A percentile compares a stretch with the other conserved stretches of the same genome.
Evolutionary conservation across 2,329 filamentous ascomycete genomes (phyloP).

Genomic region (Colletotrichum tropicicola): DNA sequence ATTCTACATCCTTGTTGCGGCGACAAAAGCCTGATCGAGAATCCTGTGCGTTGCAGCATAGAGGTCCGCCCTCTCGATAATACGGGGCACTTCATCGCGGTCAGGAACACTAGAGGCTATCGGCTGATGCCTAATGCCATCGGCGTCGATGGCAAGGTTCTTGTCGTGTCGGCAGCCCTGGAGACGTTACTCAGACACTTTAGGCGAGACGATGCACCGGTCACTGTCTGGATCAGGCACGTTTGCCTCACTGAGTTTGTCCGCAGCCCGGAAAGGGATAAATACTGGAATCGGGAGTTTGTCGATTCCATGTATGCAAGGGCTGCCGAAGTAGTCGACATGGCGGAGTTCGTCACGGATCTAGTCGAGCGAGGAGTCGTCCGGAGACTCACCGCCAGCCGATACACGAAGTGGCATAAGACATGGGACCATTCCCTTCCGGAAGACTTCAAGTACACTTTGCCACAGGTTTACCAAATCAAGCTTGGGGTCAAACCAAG

Average conservation of each 20-base stretch:
- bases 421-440: neutral
- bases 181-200: neutral
- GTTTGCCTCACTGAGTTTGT: neutral
- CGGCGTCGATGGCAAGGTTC: neutral
- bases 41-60: neutral
- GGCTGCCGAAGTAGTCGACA: neutral
- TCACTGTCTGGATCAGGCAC: neutral
- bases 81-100: neutral
- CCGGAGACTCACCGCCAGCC: too few species aligned
- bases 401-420: neutral
- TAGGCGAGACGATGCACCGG: neutral
- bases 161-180: neutral
- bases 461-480: neutral
- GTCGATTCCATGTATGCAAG: neutral
- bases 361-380: neutral
- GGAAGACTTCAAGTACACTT: neutral
- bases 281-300: neutral
- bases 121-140: neutral
- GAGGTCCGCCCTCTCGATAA: neutral
- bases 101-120: neutral
- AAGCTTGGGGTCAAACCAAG: neutral
- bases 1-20: neutral
- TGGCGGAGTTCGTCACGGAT: neutral
- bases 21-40: neutral
- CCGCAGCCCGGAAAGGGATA: neutral